Percentiles rank a stretch among this genome's conserved stretches.
These are phyloP conservation scores for Paxillus rubicundulus DNA, from an alignment of 768 basidiomycete genomes.

Conservation along the genomic window DNA sequence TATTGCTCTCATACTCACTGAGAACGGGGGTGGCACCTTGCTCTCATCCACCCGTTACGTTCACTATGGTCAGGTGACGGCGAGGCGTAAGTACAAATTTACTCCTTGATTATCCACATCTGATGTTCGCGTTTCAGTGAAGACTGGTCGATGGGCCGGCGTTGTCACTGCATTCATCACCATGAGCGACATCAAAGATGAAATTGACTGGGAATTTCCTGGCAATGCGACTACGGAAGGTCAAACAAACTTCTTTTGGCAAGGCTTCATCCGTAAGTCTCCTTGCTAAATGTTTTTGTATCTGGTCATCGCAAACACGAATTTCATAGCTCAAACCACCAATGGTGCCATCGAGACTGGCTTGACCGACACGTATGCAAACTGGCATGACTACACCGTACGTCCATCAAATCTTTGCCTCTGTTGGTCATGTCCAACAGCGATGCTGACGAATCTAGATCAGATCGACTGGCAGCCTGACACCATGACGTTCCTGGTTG, in stretches of 20 bases:
- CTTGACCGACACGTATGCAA: conserved; percentile 60
- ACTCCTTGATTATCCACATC: not conserved
- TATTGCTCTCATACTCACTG: conserved; percentile 63
- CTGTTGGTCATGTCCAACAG: not conserved
- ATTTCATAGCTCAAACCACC: conserved; percentile 39
- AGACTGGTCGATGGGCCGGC: conserved; percentile 76
- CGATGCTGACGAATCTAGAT: not conserved
- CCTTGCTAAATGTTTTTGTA: not conserved
- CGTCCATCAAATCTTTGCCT: conserved; percentile 19
- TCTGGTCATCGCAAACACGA: not conserved
- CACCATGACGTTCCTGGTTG: conserved; percentile 62
- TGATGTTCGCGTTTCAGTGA: conserved; percentile 43
- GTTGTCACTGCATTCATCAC: conserved; percentile 85
- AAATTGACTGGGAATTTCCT: conserved; percentile 87
- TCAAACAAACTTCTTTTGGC: conserved; percentile 84
- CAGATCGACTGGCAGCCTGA: conserved; percentile 83
- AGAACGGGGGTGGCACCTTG: conserved; percentile 73
- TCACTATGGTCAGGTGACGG: conserved; percentile 76
- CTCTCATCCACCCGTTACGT: conserved; percentile 79
- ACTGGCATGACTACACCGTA: conserved; percentile 78
- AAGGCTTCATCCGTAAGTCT: conserved; percentile 61
- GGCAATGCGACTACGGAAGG: conserved; percentile 58
- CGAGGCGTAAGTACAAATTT: conserved; percentile 42
- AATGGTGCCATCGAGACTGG: conserved; percentile 48
- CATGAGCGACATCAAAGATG: conserved; percentile 82